These are phyloP conservation scores for Auricularia auricula-judae DNA, from an alignment of 768 basidiomycete genomes.

Conservation along the genomic window DNA sequence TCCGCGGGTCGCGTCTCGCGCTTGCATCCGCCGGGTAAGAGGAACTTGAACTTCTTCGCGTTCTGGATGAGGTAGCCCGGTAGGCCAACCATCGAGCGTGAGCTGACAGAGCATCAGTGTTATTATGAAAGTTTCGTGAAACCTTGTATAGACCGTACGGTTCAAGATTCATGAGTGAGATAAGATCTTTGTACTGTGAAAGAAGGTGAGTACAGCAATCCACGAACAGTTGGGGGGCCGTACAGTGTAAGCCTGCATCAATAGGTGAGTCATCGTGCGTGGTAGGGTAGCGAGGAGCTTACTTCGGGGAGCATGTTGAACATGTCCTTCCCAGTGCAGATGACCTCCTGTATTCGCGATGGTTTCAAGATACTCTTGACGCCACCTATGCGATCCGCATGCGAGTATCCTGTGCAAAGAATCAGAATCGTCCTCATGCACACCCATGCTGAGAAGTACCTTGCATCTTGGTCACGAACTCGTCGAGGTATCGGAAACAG, in stretches of 20 bases:
- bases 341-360: constrained; percentile 40
- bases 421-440: not conserved
- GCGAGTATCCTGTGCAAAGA: constrained; percentile 36
- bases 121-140: not conserved
- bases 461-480: constrained; percentile 48
- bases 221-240: constrained; percentile 12
- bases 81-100: constrained; percentile 36
- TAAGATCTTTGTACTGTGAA: constrained; percentile 37
- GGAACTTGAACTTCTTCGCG: constrained; percentile 36
- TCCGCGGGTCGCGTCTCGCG: constrained; percentile 16
- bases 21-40: constrained; percentile 44
- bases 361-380: constrained; percentile 38
- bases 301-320: constrained; percentile 54
- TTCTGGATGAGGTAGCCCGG: constrained; percentile 42
- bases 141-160: constrained; percentile 27
- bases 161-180: constrained; percentile 40
- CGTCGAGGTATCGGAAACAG: constrained; percentile 49
- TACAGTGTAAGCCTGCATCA: constrained; percentile 32
- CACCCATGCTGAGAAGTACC: constrained; percentile 4
- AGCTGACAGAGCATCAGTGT: constrained; percentile 17
- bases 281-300: constrained; percentile 6
- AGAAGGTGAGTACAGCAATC: constrained; percentile 1
- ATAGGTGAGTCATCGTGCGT: not conserved
- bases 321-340: constrained; percentile 51
- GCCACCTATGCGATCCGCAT: constrained; percentile 45